Evolutionary conservation across 2,329 filamentous ascomycete species (phyloP).

Genomic region (Clarireedia homoeocarpa): DNA sequence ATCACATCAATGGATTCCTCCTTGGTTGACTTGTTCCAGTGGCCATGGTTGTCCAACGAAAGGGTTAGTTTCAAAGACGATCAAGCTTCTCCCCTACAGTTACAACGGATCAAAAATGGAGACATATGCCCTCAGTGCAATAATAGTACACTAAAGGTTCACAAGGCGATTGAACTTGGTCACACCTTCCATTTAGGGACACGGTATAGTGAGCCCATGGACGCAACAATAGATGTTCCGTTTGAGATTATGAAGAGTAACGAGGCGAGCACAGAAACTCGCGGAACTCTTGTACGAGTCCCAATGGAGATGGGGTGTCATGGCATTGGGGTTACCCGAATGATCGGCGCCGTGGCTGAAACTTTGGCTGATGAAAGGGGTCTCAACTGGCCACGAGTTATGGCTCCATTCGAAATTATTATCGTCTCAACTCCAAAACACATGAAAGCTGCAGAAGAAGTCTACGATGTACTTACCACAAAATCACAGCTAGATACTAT

Average conservation of each 20-base stretch:
- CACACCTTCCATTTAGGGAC: constrained; percentile 94
- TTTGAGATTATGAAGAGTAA: constrained; percentile 18
- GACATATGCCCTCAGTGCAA: constrained; percentile 68
- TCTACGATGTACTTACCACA: constrained; percentile 54
- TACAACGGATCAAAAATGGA: constrained; percentile 58
- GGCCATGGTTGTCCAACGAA: not conserved
- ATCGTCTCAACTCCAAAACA: constrained; percentile 47
- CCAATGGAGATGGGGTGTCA: constrained; percentile 92
- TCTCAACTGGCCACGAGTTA: constrained; percentile 78
- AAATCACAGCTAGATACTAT: constrained; percentile 48
- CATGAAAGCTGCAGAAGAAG: constrained; percentile 41
- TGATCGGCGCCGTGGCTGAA: constrained; percentile 81
- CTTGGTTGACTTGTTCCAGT: not conserved
- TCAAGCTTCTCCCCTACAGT: constrained; percentile 39
- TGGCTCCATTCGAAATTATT: constrained; percentile 76
- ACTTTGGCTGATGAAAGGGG: constrained; percentile 63
- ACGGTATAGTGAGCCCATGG: constrained; percentile 72
- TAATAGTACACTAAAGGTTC: constrained; percentile 52
- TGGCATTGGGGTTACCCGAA: constrained; percentile 85
- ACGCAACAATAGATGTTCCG: constrained; percentile 49
- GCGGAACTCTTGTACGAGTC: constrained; percentile 26
- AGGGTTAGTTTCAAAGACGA: constrained; percentile 21
- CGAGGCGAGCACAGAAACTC: not conserved
- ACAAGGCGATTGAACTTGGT: constrained; percentile 78
- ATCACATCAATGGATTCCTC: not conserved